phyloP scores from a whole-genome alignment of 2,329 filamentous ascomycete species.

The Triangularia setosa region DNA sequence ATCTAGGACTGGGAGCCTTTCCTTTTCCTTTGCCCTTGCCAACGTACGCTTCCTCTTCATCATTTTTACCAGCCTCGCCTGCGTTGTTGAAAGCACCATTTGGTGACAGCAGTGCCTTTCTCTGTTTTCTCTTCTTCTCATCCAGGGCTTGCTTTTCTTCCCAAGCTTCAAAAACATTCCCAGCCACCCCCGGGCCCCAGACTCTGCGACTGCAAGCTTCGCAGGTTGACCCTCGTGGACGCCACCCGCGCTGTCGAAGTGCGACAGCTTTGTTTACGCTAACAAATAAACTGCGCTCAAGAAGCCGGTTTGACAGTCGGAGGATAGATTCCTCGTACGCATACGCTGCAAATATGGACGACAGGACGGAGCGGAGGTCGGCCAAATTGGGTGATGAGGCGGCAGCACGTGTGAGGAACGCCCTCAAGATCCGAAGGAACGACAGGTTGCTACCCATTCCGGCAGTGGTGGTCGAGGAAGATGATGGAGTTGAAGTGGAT shows the following conservation, averaged over 20 bases:
- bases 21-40: slow-evolving; percentile 54
- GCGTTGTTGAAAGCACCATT: slow-evolving; percentile 26
- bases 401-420: slow-evolving; percentile 81
- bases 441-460: slow-evolving; percentile 57
- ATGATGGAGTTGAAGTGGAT: slow-evolving; percentile 58
- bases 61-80: slow-evolving; percentile 33
- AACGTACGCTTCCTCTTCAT: slow-evolving; percentile 20
- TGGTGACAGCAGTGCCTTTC: slow-evolving; percentile 37
- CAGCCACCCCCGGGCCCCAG: slow-evolving; percentile 84
- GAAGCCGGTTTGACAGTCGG: slow-evolving; percentile 74
- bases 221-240: slow-evolving; percentile 80
- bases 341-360: slow-evolving; percentile 91
- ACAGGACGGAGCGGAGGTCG: slow-evolving; percentile 78
- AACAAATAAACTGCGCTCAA: slow-evolving; percentile 85
- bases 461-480: slow-evolving; percentile 31
- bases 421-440: slow-evolving; percentile 83
- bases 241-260: slow-evolving; percentile 81
- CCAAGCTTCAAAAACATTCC: slow-evolving; percentile 78
- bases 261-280: slow-evolving; percentile 71
- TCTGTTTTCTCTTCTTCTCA: slow-evolving; percentile 33
- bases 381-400: slow-evolving; percentile 78
- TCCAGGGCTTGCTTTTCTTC: slow-evolving; percentile 56
- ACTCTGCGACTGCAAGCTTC: slow-evolving; percentile 77
- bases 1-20: slow-evolving; percentile 32
- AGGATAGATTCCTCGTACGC: slow-evolving; percentile 91